Percentiles rank a stretch among this genome's conserved stretches.
phyloP scores from a whole-genome alignment of 2,329 filamentous ascomycete species.

The Ceratocystis alfenasii region DNA sequence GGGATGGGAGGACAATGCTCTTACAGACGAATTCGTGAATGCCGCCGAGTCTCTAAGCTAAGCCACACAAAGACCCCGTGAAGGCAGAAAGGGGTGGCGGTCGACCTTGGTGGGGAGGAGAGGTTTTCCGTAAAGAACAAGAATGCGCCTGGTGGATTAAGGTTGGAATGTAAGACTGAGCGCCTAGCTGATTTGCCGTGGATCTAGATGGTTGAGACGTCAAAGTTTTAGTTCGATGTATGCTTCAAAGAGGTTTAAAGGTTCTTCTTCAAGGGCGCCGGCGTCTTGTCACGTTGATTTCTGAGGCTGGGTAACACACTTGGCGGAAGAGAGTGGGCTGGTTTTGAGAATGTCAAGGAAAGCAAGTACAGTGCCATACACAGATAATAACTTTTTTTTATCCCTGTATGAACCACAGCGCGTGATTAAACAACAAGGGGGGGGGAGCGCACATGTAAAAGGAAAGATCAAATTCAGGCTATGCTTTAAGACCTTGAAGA shows the following conservation, averaged over 20 bases:
- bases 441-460: background rate
- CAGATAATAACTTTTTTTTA: background rate
- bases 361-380: background rate
- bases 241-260: background rate
- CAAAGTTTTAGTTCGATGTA: background rate
- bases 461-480: background rate
- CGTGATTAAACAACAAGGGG: background rate
- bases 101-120: background rate
- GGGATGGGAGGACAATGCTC: background rate
- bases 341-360: background rate
- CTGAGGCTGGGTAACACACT: background rate
- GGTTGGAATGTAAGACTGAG: constrained; percentile 4
- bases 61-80: background rate
- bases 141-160: background rate
- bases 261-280: background rate
- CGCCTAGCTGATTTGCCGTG: background rate
- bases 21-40: background rate
- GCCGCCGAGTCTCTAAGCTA: background rate
- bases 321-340: background rate
- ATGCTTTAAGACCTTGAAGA: background rate
- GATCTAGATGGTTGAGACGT: background rate
- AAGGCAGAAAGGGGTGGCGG: background rate
- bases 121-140: background rate
- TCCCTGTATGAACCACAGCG: background rate
- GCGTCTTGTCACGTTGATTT: background rate